phyloP scores from a whole-genome alignment of 306 rosid species.

The Rosa lucieae region DNA sequence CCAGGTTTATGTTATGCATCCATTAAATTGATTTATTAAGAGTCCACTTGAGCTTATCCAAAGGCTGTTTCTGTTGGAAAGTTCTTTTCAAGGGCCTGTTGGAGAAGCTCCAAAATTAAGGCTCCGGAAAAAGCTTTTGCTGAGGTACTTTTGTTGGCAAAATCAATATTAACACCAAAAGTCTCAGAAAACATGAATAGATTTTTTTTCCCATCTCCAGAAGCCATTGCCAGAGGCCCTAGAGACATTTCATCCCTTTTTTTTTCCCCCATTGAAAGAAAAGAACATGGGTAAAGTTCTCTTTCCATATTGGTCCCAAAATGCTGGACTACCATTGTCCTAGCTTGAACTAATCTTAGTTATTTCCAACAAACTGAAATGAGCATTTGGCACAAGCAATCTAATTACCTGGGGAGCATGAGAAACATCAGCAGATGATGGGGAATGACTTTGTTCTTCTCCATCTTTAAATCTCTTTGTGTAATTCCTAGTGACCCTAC shows the following conservation, averaged over 20 bases:
- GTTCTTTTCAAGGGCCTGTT: neutral
- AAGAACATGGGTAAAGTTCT: no score
- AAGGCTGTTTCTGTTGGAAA: neutral
- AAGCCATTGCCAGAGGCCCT: neutral
- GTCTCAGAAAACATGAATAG: neutral
- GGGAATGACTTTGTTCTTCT: constrained; percentile 37
- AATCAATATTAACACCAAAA: neutral
- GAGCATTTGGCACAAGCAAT: neutral
- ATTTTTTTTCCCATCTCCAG: neutral
- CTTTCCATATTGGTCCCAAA: neutral
- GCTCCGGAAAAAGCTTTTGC: neutral
- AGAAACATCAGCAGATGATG: constrained; percentile 19
- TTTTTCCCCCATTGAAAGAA: no score
- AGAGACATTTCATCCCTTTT: neutral
- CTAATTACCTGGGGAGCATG: constrained; percentile 26
- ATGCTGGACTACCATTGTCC: neutral
- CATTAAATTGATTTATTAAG: neutral
- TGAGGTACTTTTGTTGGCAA: neutral
- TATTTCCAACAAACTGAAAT: neutral
- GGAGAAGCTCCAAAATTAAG: neutral
- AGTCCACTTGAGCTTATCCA: constrained; percentile 1
- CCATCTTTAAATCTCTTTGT: constrained; percentile 44
- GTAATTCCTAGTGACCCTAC: constrained; percentile 31
- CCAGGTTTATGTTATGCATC: neutral
- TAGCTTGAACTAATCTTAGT: neutral